A percentile compares a stretch with the other conserved stretches of the same genome.
These are phyloP conservation scores for Aethionema arabicum DNA, from an alignment of 345 rosid genomes.

Conservation along the genomic window DNA sequence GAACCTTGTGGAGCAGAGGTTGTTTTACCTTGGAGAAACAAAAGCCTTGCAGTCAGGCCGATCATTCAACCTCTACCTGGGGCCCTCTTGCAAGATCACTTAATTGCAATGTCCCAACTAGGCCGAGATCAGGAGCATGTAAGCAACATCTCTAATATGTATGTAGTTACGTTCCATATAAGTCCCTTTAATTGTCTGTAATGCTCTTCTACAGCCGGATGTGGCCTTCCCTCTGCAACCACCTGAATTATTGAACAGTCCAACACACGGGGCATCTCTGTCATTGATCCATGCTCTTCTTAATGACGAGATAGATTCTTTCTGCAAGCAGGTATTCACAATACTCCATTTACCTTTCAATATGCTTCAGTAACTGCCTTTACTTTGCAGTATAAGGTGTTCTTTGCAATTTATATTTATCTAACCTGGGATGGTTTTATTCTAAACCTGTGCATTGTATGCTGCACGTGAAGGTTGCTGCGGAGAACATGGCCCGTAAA, in stretches of 20 bases:
- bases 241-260: slow-evolving; percentile 60
- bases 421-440: slow-evolving; percentile 8
- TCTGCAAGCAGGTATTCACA: slow-evolving; percentile 75
- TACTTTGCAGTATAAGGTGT: slow-evolving; percentile 3
- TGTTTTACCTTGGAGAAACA: slow-evolving; percentile 94
- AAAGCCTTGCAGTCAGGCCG: slow-evolving; percentile 69
- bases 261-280: slow-evolving; percentile 53
- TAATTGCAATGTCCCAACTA: slow-evolving; percentile 86
- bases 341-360: slow-evolving; percentile 19
- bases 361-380: slow-evolving; percentile 25
- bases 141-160: slow-evolving; percentile 37
- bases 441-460: slow-evolving; percentile 30
- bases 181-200: slow-evolving; percentile 33
- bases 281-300: slow-evolving; percentile 70
- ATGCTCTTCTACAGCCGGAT: slow-evolving; percentile 75
- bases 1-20: slow-evolving; percentile 89
- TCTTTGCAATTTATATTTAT: slow-evolving; percentile 21
- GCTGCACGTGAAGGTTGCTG: slow-evolving; percentile 59
- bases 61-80: slow-evolving; percentile 89
- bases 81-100: slow-evolving; percentile 74
- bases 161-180: slow-evolving; percentile 20
- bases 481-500: slow-evolving; percentile 76
- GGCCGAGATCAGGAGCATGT: slow-evolving; percentile 95
- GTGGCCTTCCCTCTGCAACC: slow-evolving; percentile 81
- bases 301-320: slow-evolving; percentile 77